Conservation (phyloP, 1,284 basidiomycete species). For the Boletus smithii region DNA sequence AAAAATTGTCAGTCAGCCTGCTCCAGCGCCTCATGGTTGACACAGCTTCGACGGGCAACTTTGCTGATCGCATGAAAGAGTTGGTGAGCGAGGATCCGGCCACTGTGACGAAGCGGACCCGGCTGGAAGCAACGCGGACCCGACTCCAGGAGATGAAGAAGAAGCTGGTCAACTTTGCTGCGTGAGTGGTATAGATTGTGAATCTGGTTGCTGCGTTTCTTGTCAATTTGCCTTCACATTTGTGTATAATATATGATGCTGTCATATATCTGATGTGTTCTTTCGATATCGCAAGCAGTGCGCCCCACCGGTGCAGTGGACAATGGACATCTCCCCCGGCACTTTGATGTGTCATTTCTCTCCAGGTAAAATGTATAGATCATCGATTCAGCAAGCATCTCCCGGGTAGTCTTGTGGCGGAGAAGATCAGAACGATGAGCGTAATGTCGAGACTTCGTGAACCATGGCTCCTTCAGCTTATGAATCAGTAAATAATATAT, state of each 20-base stretch:
- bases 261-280: no score
- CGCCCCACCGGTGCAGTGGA: not conserved
- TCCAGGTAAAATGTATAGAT: no score
- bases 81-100: conserved; percentile 46
- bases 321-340: not conserved
- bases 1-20: conserved; percentile 40
- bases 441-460: no score
- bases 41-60: conserved; percentile 9
- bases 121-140: conserved; percentile 29
- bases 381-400: no score
- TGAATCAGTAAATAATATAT: no score
- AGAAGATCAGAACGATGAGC: no score
- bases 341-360: no score
- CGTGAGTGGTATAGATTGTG: conserved; percentile 9
- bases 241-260: not conserved
- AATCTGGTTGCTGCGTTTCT: not conserved
- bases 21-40: conserved; percentile 36
- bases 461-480: no score
- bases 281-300: not conserved
- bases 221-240: not conserved
- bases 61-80: conserved; percentile 31
- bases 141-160: conserved; percentile 38
- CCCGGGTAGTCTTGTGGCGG: no score
- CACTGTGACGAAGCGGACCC: conserved; percentile 29
- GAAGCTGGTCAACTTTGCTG: conserved; percentile 27